Base-by-base conservation (phyloP, 306 rosid genomes). In the Fragaria vesca region DNA sequence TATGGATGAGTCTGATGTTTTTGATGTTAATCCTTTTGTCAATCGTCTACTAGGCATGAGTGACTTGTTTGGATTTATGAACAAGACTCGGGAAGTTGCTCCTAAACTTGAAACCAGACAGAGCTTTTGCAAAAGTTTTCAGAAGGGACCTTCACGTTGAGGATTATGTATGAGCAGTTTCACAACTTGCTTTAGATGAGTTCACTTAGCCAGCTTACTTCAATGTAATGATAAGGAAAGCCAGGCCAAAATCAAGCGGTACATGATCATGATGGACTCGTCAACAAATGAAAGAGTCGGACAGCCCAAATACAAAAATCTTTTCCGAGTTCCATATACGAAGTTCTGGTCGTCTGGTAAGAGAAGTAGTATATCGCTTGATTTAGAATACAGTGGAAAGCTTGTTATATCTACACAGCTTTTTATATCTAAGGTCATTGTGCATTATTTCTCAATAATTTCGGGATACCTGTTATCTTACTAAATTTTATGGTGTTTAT, bases 261-360 rank as follows among this genome's bases (percentile, higher is more conserved):
- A 90, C 91, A 92, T 94, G 96, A 92, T 96, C 52, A 94, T 94
- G 94, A 94, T 94, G 97, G 98, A 92, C 80, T 92, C 98, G 0
- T 91, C 91, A 97, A 91, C 98, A 24, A 82, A 90, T 20, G 92
- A 91, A 90, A 90, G 98, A 90, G 86, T 85, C 91, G 87, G 98
- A 91, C 76, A 93, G 97, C 78, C 32, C 92, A 66, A 90, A 91
- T 82, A 93, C 90, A 13, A 93, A 93, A 83, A 81, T 91, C 63
- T 86, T 88, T 83, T 91, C 84, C 17, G 98, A 91, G 77, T 91
- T 96, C 0, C 86, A 2, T 30, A 30, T 30, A 30, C 32, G 32
- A 30, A 30, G 2, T 30, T 30, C 32, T 30, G 32, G 32, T 30
- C 32, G 32, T 30, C 32, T 24, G 32, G 32, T 30, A 30, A 30